Evolutionary conservation across 768 basidiomycete genomes (phyloP), one percentile per base, ranked within the genome.

Genomic region (Lentinula sp.): DNA sequence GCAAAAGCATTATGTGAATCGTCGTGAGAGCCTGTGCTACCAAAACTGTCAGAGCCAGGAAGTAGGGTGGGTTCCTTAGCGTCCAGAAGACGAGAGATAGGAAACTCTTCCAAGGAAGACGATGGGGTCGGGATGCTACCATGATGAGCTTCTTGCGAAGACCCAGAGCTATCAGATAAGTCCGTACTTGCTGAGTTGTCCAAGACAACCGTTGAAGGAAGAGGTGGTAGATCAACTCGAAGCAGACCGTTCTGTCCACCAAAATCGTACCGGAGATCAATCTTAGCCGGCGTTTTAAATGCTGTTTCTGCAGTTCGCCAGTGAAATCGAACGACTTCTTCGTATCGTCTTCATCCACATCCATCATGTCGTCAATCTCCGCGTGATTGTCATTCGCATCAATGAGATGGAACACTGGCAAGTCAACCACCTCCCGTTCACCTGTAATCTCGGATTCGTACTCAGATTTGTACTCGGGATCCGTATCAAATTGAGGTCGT

Each of bases 401-500:
- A 66, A 15, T 75, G 68, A 4, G 79, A 34, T 74, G 74, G 73
- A 82, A 79, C 3, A 78, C 66, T 1, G 80, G 78, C 1, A 70
- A 62, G 7, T 74, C 66, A 0, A 73, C 54, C 0, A 64, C 59
- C 5, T 69, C 69, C 4, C 68, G 64, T 32, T 23, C 23, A 23
- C 23, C 23, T 23, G n/a, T n/a, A n/a, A n/a, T n/a, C n/a, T n/a
- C n/a, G n/a, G n/a, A n/a, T n/a, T n/a, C n/a, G n/a, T n/a, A n/a
- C n/a, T n/a, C n/a, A n/a, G n/a, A n/a, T n/a, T n/a, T n/a, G n/a
- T n/a, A n/a, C n/a, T n/a, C n/a, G n/a, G n/a, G n/a, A n/a, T 23
- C 23, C 0, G 95, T 97, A 71, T 99, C 96, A 74, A 89, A 98
- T 71, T 98, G 95, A 13, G 96, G 97, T 57, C 96, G 86, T 69